Evolutionary conservation across 768 basidiomycete genomes (phyloP), one percentile per base, ranked within the genome.

Genomic region (Rickenella mellea): DNA sequence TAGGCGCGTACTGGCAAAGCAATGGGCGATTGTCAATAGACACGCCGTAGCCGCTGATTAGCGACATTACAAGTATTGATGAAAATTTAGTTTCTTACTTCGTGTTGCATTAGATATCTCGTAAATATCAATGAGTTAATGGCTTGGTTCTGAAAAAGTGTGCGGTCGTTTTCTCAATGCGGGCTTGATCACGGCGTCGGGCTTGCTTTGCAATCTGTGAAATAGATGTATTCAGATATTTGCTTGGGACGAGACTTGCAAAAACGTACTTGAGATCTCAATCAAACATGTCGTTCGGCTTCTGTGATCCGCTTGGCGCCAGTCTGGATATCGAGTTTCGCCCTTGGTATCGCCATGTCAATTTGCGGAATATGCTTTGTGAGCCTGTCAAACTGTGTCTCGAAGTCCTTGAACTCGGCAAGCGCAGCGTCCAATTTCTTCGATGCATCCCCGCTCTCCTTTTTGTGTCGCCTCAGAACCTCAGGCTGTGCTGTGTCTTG

Each of bases 51-150:
- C n/a, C 87, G 3, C 6, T 22, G 29, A 9, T 37, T n/a, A 20
- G 39, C 36, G n/a, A n/a, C n/a, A 42, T 45, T 12, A 38, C 32
- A 22, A 15, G 29, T 21, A n/a, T 15, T 12, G 9, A 8, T 15
- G 12, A 31, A 5, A 39, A n/a, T n/a, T n/a, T n/a, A 41, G 14
- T 30, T 1, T 62, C 74, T 15, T 57, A 84, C 83, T 84, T 51
- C 75, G 68, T 37, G 90, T 93, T 41, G 81, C 84, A 56, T 96
- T 97, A 5, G 86, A 77, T 2, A 91, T 94, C 73, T 99, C 98
- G 68, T 99, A 98, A 41, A 99, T 96, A 6, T 96, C 96, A 48
- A 98, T 93, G 11, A 98, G 72, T n/a, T 93, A 82, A 56, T 96
- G 87, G 44, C 89, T 89, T 25, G 98, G 71, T 58, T 98, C 96